Evolutionary conservation across 2,329 filamentous ascomycete species (phyloP).

Genomic region (Penicillium fuscoglaucum): DNA sequence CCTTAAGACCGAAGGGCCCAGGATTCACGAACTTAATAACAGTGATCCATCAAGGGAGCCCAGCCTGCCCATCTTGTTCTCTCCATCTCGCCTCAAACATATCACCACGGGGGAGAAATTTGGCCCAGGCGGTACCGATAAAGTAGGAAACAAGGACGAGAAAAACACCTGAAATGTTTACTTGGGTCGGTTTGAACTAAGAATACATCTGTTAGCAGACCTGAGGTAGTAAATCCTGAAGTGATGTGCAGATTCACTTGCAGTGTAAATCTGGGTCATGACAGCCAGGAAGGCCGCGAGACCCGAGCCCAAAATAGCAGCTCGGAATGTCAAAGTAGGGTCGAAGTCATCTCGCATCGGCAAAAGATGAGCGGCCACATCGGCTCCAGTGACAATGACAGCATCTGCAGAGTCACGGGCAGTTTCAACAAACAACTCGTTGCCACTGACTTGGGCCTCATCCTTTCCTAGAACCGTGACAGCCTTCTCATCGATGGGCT

Average conservation of each 20-base stretch:
- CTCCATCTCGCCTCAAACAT: slow-evolving; percentile 51
- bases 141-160: slow-evolving; percentile 61
- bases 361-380: slow-evolving; percentile 53
- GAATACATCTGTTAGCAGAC: slow-evolving; percentile 3
- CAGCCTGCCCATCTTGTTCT: slow-evolving; percentile 43
- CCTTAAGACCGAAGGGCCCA: slow-evolving; percentile 56
- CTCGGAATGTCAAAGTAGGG: slow-evolving; percentile 54
- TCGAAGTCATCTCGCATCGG: slow-evolving; percentile 57
- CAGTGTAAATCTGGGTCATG: slow-evolving; percentile 57
- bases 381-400: slow-evolving; percentile 55
- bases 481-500: neutral
- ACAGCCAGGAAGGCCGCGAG: slow-evolving; percentile 56
- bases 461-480: neutral
- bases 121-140: slow-evolving; percentile 51
- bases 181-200: slow-evolving; percentile 55
- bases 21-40: slow-evolving; percentile 52
- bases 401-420: slow-evolving; percentile 28
- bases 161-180: slow-evolving; percentile 55
- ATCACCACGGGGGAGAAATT: slow-evolving; percentile 55
- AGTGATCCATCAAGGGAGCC: slow-evolving; percentile 45
- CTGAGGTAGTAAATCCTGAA: slow-evolving; percentile 6
- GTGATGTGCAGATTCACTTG: neutral
- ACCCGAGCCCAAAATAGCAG: slow-evolving; percentile 51
- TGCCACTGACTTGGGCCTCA: neutral
- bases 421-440: neutral